A percentile compares a stretch with the other conserved stretches of the same genome.
Conservation (phyloP, 805 yeast genomes). For the Cyberlindnera maritima region DNA sequence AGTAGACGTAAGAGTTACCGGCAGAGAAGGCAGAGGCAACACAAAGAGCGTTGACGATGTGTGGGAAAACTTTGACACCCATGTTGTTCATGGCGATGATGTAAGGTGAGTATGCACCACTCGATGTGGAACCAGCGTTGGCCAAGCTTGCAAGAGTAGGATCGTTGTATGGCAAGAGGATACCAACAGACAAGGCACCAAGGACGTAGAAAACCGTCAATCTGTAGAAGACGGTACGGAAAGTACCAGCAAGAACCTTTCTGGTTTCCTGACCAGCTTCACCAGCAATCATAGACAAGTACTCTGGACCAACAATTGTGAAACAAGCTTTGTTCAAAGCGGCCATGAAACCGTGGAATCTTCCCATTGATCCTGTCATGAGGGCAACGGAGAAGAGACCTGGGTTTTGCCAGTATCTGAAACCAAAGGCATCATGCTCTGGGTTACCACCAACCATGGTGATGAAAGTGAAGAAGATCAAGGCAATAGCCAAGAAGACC, state of each 20-base stretch:
- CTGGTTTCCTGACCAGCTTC: slow-evolving; percentile 73
- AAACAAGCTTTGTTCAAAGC: slow-evolving; percentile 71
- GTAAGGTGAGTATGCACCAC: slow-evolving; percentile 57
- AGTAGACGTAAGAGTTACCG: slow-evolving; percentile 54
- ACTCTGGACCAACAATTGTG: slow-evolving; percentile 83
- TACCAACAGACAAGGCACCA: slow-evolving; percentile 67
- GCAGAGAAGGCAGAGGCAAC: slow-evolving; percentile 55
- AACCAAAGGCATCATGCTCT: slow-evolving; percentile 57
- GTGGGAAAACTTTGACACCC: slow-evolving; percentile 48
- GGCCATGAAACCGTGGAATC: slow-evolving; percentile 65
- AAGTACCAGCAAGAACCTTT: slow-evolving; percentile 68
- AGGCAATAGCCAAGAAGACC: slow-evolving; percentile 65
- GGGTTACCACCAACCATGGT: slow-evolving; percentile 91
- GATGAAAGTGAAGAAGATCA: slow-evolving; percentile 68
- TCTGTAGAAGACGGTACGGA: slow-evolving; percentile 67
- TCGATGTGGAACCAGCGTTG: slow-evolving; percentile 60
- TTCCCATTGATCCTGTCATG: slow-evolving; percentile 55
- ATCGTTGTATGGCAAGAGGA: slow-evolving; percentile 61
- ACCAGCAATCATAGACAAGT: slow-evolving; percentile 78
- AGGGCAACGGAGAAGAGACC: slow-evolving; percentile 55
- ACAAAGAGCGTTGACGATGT: slow-evolving; percentile 50
- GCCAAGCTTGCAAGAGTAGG: slow-evolving; percentile 46
- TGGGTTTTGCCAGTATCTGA: slow-evolving; percentile 49
- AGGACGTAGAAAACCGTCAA: slow-evolving; percentile 58
- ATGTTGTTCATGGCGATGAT: slow-evolving; percentile 53